A percentile compares a stretch with the other conserved stretches of the same genome.
Conservation (phyloP, 306 rosid genomes). For the Styphnolobium japonicum region DNA sequence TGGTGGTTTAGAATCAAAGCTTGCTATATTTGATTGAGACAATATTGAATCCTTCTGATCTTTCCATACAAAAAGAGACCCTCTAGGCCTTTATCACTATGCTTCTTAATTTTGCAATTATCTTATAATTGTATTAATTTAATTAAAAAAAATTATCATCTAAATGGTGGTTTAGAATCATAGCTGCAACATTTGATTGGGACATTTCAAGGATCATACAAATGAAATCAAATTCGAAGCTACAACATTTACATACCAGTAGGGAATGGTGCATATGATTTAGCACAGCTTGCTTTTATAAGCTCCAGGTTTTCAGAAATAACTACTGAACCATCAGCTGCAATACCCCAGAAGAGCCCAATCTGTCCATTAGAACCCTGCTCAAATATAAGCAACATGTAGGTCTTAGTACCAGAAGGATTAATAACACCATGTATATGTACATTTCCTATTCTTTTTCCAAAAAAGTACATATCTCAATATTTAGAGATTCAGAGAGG, state of each 20-base stretch:
- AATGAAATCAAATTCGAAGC: too few species aligned
- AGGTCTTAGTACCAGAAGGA: background rate
- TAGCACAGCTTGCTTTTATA: conserved; percentile 79
- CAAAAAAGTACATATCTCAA: background rate
- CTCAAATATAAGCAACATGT: conserved; percentile 18
- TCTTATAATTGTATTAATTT: too few species aligned
- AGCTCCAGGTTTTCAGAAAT: conserved; percentile 71
- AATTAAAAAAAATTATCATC: too few species aligned
- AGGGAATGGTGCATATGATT: conserved; percentile 94
- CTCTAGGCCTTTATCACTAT: too few species aligned
- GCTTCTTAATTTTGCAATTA: background rate
- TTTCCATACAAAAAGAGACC: too few species aligned
- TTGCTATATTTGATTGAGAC: background rate
- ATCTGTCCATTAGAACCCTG: conserved; percentile 73
- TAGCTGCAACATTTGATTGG: too few species aligned
- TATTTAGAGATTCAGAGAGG: background rate
- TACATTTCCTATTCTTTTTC: background rate
- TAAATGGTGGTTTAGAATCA: too few species aligned
- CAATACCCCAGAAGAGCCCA: conserved; percentile 77
- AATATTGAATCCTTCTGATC: background rate
- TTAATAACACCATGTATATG: background rate
- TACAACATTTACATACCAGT: conserved; percentile 45
- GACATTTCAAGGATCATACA: too few species aligned
- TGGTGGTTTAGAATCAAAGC: background rate
- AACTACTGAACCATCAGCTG: conserved; percentile 77